Conservation (phyloP, 2,329 filamentous ascomycete genomes). For the Botrytis sinoallii region DNA sequence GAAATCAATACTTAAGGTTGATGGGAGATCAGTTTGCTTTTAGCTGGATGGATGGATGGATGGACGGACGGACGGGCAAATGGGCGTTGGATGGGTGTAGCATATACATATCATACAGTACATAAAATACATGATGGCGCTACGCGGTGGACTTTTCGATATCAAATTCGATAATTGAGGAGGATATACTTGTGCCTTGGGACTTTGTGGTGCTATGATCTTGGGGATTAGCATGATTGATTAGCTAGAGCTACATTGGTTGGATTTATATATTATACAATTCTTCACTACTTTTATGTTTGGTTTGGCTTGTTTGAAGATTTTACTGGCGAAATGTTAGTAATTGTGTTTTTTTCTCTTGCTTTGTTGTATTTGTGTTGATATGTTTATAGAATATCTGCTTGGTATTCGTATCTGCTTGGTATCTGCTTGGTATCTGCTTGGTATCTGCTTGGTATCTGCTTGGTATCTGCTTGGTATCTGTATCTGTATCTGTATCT, state of each 20-base stretch:
- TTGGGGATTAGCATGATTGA: background rate
- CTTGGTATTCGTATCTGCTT: too few relatives aligned
- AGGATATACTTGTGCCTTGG: background rate
- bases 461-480: too few relatives aligned
- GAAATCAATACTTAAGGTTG: background rate
- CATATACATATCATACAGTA: background rate
- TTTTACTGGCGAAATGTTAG: background rate
- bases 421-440: too few relatives aligned
- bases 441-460: too few relatives aligned
- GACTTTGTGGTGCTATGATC: background rate
- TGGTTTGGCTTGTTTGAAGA: background rate
- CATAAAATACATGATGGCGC: constrained; percentile 1
- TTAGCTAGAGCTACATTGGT: background rate
- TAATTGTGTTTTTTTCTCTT: too few relatives aligned
- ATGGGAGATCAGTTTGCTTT: background rate
- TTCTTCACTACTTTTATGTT: background rate
- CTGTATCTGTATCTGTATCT: too few relatives aligned
- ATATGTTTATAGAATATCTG: too few relatives aligned
- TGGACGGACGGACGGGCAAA: background rate
- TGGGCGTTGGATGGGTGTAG: background rate
- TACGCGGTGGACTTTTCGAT: background rate
- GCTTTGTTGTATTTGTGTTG: too few relatives aligned
- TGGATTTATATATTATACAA: background rate
- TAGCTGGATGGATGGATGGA: background rate
- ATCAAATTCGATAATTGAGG: background rate